Evolutionary conservation across 169 alveolate genomes (phyloP), one percentile per base, ranked within the genome.

Genomic region (Cryptosporidium parvum): DNA sequence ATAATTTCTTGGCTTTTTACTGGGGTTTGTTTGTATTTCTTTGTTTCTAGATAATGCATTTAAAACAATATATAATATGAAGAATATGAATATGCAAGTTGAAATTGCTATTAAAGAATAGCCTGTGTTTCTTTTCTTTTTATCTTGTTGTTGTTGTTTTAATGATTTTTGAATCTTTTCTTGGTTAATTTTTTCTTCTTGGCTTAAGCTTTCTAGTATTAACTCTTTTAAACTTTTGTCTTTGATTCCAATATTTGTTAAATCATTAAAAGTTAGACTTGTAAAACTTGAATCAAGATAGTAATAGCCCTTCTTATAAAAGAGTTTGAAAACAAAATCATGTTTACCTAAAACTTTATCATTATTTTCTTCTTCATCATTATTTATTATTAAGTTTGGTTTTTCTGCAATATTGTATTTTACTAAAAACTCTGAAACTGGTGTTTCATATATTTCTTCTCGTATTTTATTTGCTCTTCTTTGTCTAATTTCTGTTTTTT

Each of bases 321-420:
- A 80, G 35, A 80, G 67, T n/a, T 80, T 80, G 26, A 80, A 80
- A 16, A 80, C 37, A 42, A 80, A 80, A 37, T 80, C 89, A 45
- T 45, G 69, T 65, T 48, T 80, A 3, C 89, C 73, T 16, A 65
- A 37, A 16, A 26, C 52, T 31, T 67, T 31, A 14, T 67, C 56
- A 29, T 62, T 31, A 6, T 29, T 18, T 12, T 80, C 73, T 10
- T 16, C n/a, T 9, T 37, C 62, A 8, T 23, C 18, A 23, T 45
- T 9, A 42, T 42, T 42, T 42, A 42, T 51, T 26, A 23, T 26
- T 8, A 56, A 56, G 35, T 10, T 56, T 8, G 67, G 67, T 14
- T 48, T 80, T 65, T 80, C 89, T 1, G 89, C 89, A 23, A 80
- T 62, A 21, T 65, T 42, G 52, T 80, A 33, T 62, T 62, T 58